These are phyloP conservation scores for Rhodotorula sphaerocarpa DNA, from an alignment of 768 basidiomycete species.

Conservation along the genomic window DNA sequence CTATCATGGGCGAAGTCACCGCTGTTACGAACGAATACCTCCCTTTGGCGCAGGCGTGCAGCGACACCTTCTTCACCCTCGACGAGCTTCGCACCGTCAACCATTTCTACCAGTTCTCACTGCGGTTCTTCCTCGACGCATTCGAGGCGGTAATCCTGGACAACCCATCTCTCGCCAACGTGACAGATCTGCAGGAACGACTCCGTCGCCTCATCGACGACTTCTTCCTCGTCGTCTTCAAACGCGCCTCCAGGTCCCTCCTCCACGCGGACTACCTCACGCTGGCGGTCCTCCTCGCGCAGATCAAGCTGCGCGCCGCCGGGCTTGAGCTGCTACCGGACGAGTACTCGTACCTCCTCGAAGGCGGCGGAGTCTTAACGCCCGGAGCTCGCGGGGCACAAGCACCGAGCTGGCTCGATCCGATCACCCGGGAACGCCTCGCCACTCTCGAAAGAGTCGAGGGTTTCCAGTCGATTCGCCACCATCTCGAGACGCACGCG, in stretches of 20 bases:
- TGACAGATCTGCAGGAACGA: conserved; percentile 64
- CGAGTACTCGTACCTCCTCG: conserved; percentile 67
- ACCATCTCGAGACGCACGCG: conserved; percentile 56
- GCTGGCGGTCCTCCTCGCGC: conserved; percentile 79
- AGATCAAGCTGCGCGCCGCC: conserved; percentile 49
- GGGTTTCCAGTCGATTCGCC: conserved; percentile 65
- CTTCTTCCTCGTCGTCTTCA: conserved; percentile 79
- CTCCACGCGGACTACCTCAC: conserved; percentile 84
- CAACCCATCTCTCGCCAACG: conserved; percentile 76
- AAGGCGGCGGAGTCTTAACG: conserved; percentile 61
- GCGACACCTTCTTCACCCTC: conserved; percentile 90
- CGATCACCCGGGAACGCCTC: conserved; percentile 63
- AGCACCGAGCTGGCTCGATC: conserved; percentile 50
- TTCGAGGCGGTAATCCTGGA: conserved; percentile 89
- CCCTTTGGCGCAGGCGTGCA: conserved; percentile 89
- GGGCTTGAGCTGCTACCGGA: conserved; percentile 20
- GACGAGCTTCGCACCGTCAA: conserved; percentile 89
- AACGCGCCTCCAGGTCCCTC: conserved; percentile 78
- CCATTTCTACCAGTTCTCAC: conserved; percentile 98
- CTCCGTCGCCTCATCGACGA: conserved; percentile 75
- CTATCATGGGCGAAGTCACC: conserved; percentile 92
- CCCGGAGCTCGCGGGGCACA: conserved; percentile 15
- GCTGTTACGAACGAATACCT: conserved; percentile 90
- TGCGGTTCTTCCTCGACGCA: conserved; percentile 95
- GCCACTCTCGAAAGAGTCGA: conserved; percentile 62